Base-by-base conservation (phyloP, 163 green algal genomes). In the Coccomyxa subellipsoidea region DNA sequence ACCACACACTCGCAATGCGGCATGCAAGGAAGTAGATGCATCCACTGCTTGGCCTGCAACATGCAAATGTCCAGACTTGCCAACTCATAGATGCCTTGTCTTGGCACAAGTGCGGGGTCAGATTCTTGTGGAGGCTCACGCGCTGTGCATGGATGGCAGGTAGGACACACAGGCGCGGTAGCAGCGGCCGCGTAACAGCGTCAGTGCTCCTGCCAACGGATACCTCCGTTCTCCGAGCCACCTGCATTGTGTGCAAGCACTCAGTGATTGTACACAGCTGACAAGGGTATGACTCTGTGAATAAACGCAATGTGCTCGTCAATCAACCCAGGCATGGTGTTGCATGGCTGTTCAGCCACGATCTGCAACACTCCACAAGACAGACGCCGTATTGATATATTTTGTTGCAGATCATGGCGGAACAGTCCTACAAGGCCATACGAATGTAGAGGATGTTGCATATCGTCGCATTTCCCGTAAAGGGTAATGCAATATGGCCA, bases 141-240 rank as follows among this genome's bases (percentile, higher is more conserved):
- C 32, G 37, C 7, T 37, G 10, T 7, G 12, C 23, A 15, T 39
- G 6, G 34, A 37, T 29, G 78, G 54, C 40, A 83, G 7, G 73
- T 85, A 92, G 47, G 81, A 80, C 6, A 93, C 81, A 36, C 82
- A 40, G 2, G 85, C 89, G 4, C 71, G 29, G 75, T 90, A 91
- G 21, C 69, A 76, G 10, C 86, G 84, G 82, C 85, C 83, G 25
- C 76, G 38, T 35, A 86, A 36, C 39, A 94, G 80, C 29, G 85
- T 84, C 9, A 82, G 38, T 8, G 88, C 83, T 29, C 90, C 90
- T 2, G 92, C 83, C 34, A 93, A 35, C 54, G 93, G 87, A 77
- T 95, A 97, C 76, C 94, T 91, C 25, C 83, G 18, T 0, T 93
- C 93, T 0, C 94, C 94, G 85, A 98, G 86, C 87, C 83, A 94